A percentile compares a stretch with the other conserved stretches of the same genome.
These are phyloP conservation scores for Wickerhamiella parazyma DNA, from an alignment of 805 yeast genomes.

Conservation along the genomic window DNA sequence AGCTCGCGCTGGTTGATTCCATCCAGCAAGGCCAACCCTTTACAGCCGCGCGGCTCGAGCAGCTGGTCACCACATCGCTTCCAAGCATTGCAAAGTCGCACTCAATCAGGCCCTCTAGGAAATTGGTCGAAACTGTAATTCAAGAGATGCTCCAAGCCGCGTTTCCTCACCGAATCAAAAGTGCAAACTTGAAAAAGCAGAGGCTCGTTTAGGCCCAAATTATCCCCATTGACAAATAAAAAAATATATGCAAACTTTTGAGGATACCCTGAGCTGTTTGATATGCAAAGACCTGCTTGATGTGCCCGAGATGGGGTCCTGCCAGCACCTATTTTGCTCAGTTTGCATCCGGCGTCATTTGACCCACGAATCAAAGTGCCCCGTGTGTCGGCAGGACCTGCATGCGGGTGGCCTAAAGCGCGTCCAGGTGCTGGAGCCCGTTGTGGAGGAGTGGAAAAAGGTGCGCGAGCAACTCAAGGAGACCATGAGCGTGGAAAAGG, in stretches of 20 bases:
- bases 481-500: slow-evolving; percentile 3
- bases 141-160: too few species aligned
- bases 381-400: slow-evolving; percentile 59
- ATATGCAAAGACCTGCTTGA: slow-evolving; percentile 72
- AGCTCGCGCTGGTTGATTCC: too few species aligned
- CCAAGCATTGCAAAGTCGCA: too few species aligned
- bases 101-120: too few species aligned
- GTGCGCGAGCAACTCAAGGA: slow-evolving; percentile 29
- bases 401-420: slow-evolving; percentile 57
- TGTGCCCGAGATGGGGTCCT: slow-evolving; percentile 71
- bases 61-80: too few species aligned
- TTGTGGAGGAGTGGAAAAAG: slow-evolving; percentile 38
- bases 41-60: too few species aligned
- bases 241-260: slow-evolving; percentile 31
- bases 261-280: slow-evolving; percentile 64
- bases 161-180: too few species aligned
- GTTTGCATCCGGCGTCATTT: slow-evolving; percentile 66
- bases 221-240: slow-evolving; percentile 4
- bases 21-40: too few species aligned
- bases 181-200: too few species aligned
- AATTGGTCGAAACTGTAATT: too few species aligned
- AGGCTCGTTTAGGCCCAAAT: neutral
- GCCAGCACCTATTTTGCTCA: slow-evolving; percentile 85
- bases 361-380: slow-evolving; percentile 50
- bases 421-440: slow-evolving; percentile 58